Evolutionary conservation across 225 moss, liverwort and hornwort species (phyloP).

Genomic region (Marchantia polymorpha): DNA sequence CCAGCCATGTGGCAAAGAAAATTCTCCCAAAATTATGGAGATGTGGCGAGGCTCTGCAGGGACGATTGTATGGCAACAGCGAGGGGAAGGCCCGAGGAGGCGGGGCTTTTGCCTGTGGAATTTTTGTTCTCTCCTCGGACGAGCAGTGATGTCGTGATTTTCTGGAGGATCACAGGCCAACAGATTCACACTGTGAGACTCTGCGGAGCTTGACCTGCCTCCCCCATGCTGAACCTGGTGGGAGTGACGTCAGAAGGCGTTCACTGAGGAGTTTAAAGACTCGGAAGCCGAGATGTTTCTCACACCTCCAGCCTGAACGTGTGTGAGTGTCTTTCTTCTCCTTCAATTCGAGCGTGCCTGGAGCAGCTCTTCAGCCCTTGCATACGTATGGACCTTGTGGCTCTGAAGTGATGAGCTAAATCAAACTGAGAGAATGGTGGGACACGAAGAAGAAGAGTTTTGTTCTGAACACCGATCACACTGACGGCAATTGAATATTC

Average conservation of each 20-base stretch:
- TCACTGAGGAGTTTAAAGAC: not conserved
- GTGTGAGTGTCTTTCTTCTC: not conserved
- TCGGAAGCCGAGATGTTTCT: not conserved
- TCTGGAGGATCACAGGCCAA: too few species aligned
- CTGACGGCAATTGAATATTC: not conserved
- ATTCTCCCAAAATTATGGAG: not conserved
- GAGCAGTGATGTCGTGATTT: not conserved
- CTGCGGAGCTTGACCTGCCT: not conserved
- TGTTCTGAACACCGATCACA: not conserved
- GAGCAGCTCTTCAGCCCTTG: not conserved
- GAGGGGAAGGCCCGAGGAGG: not conserved
- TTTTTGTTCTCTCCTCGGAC: not conserved
- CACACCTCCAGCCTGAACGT: not conserved
- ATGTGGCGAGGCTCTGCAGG: not conserved
- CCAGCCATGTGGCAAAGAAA: not conserved
- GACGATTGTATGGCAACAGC: not conserved
- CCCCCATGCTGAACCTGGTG: not conserved
- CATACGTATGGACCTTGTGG: slow-evolving; percentile 1
- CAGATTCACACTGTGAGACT: not conserved
- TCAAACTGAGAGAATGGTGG: not conserved
- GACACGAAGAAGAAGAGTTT: not conserved
- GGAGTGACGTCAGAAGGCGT: not conserved
- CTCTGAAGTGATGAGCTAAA: not conserved
- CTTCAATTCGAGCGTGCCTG: not conserved
- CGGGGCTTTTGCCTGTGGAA: slow-evolving; percentile 2